These are phyloP conservation scores for Cairneyella variabilis DNA, from an alignment of 495 filamentous ascomycete genomes.

Conservation along the genomic window DNA sequence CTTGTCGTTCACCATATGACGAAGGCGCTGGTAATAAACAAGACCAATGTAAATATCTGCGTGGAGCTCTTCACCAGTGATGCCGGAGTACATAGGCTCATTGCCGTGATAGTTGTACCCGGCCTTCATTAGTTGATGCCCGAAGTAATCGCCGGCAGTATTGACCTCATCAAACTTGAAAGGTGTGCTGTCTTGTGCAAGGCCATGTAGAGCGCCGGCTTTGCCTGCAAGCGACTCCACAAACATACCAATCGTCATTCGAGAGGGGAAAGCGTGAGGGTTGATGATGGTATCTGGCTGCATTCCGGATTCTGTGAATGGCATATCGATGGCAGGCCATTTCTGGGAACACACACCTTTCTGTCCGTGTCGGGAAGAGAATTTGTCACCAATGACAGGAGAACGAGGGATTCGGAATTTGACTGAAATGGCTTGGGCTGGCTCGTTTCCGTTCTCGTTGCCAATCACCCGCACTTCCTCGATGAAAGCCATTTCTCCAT, in stretches of 20 bases:
- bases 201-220: constrained; percentile 86
- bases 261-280: constrained; percentile 98
- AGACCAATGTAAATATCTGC: constrained; percentile 96
- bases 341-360: constrained; percentile 98
- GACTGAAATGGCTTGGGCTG: constrained; percentile 79
- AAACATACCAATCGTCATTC: constrained; percentile 99
- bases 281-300: constrained; percentile 98
- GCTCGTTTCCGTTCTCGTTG: constrained; percentile 73
- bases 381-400: constrained; percentile 96
- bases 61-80: constrained; percentile 89
- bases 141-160: constrained; percentile 92
- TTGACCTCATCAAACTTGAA: constrained; percentile 92
- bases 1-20: constrained; percentile 99
- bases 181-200: constrained; percentile 91
- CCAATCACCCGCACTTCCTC: constrained; percentile 92
- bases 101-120: constrained; percentile 98
- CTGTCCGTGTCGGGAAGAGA: constrained; percentile 95
- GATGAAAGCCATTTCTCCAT: constrained; percentile 77
- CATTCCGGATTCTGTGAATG: constrained; percentile 94
- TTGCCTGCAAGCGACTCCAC: constrained; percentile 96
- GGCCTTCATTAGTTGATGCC: constrained; percentile 86
- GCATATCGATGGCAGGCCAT: constrained; percentile 93
- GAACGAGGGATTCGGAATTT: constrained; percentile 88
- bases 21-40: constrained; percentile 94
- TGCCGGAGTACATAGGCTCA: constrained; percentile 95